Evolutionary conservation across 2,329 filamentous ascomycete genomes (phyloP), one percentile per base, ranked within the genome.

Genomic region (Fusarium brevicatenulatum): DNA sequence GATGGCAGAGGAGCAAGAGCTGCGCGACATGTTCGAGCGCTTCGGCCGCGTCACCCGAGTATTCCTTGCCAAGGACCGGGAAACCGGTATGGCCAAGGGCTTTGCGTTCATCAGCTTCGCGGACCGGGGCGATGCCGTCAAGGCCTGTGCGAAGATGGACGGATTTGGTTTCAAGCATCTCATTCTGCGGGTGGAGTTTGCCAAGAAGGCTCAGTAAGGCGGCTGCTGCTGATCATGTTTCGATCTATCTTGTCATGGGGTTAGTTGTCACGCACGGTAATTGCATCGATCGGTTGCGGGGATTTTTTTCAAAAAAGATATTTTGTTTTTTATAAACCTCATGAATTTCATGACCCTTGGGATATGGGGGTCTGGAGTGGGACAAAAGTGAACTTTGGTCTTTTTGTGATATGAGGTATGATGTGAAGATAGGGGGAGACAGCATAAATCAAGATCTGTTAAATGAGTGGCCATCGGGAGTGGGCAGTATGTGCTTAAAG

Each of bases 31-130:
- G 91, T 99, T 99, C 87, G 95, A 97, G 87, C 91, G 96, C 77
- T 98, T 96, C 83, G 96, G 96, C 80, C 93, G 95, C 77, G 96
- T 99, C 81, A 98, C 95, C 64, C 91, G 96, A 83, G 96, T 99
- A 56, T 99, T 99, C 89, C 85, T 99, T 80, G 96, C 96, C 79
- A 98, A 98, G 89, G 96, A 99, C 86, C 89, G 96, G 82, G 96
- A 99, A 79, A 99, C 96, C 44, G 94, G 95, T 70, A 87, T 95
- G 82, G 96, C 96, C 78, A 99, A 99, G 91, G 96, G 96, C 72
- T 99, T 99, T 83, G 97, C 97, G 32, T 99, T 99, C 83, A 97
- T 99, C 88, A 97, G 94, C 84, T 99, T 96, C 81, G 93, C 92
- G 68, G 96, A 99, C 83, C 89, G 96, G 77, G 84, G 88, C 76